Conservation (phyloP, 306 rosid species). For the Quercus bicolor region DNA sequence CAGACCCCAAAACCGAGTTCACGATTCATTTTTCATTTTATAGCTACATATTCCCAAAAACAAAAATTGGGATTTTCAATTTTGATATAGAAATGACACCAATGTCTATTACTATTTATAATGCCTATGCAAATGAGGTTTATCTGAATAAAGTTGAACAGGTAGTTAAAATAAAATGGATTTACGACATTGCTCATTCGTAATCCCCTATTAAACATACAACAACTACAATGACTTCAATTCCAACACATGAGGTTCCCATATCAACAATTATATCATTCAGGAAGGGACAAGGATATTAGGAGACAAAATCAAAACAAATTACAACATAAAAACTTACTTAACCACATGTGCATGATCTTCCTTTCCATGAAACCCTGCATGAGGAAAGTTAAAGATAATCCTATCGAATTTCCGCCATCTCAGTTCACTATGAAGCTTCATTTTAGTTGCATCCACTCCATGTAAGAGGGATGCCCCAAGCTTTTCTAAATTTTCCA, state of each 20-base stretch:
- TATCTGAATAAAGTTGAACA: not conserved
- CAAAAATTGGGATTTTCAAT: not conserved
- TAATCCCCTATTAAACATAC: not conserved
- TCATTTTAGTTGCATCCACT: slow-evolving; percentile 61
- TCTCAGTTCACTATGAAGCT: slow-evolving; percentile 19
- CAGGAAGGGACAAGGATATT: not conserved
- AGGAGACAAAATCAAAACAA: not conserved
- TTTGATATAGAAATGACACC: not conserved
- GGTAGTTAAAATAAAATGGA: not conserved
- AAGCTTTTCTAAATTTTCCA: slow-evolving; percentile 30
- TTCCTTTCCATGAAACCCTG: slow-evolving; percentile 24
- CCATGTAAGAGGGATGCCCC: slow-evolving; percentile 44
- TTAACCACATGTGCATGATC: not conserved
- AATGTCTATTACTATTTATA: not conserved
- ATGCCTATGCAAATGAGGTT: not conserved
- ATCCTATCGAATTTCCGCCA: slow-evolving; percentile 49
- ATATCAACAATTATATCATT: not conserved
- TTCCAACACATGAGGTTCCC: not conserved
- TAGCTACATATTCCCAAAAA: not conserved
- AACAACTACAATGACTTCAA: not conserved
- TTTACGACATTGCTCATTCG: not conserved
- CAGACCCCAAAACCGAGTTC: not conserved
- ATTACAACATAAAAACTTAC: slow-evolving; percentile 28
- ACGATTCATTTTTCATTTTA: not conserved
- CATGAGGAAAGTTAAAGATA: no score